Conservation (phyloP, 129 eudicot species). For the Flaveria brownii region DNA sequence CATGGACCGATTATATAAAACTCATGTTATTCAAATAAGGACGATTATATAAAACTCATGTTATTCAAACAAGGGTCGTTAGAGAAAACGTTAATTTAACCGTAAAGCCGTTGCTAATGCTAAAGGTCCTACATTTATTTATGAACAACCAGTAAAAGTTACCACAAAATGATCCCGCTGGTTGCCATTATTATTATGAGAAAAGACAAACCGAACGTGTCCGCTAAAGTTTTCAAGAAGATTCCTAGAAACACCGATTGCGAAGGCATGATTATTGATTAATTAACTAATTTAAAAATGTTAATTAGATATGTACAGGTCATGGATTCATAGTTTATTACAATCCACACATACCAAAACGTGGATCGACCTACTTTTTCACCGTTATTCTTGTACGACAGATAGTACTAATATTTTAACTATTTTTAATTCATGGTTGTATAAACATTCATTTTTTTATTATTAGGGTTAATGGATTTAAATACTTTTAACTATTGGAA, state of each 20-base stretch:
- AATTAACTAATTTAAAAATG: not conserved
- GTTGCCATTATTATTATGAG: not conserved
- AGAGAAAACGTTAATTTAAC: too few relatives aligned
- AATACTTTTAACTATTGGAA: too few relatives aligned
- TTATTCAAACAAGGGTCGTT: too few relatives aligned
- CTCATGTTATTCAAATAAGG: too few relatives aligned
- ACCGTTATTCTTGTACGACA: constrained; percentile 21
- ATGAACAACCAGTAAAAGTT: too few relatives aligned
- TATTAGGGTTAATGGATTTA: too few relatives aligned
- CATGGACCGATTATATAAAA: too few relatives aligned
- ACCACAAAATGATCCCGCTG: not conserved
- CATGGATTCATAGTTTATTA: constrained; percentile 9
- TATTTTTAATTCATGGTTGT: not conserved
- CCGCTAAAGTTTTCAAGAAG: not conserved
- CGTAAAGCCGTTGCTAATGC: too few relatives aligned
- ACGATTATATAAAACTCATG: too few relatives aligned
- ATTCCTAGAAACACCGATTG: not conserved
- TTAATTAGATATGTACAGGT: constrained; percentile 8
- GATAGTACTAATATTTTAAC: not conserved
- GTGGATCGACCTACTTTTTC: constrained; percentile 5
- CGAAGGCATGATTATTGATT: too few relatives aligned
- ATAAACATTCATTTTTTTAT: too few relatives aligned
- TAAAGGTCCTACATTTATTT: too few relatives aligned
- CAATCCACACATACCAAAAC: constrained; percentile 14
- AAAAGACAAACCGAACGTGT: not conserved